These are phyloP conservation scores for Ceratobasidium sp. DNA, from an alignment of 1,284 basidiomycete species.

Conservation along the genomic window DNA sequence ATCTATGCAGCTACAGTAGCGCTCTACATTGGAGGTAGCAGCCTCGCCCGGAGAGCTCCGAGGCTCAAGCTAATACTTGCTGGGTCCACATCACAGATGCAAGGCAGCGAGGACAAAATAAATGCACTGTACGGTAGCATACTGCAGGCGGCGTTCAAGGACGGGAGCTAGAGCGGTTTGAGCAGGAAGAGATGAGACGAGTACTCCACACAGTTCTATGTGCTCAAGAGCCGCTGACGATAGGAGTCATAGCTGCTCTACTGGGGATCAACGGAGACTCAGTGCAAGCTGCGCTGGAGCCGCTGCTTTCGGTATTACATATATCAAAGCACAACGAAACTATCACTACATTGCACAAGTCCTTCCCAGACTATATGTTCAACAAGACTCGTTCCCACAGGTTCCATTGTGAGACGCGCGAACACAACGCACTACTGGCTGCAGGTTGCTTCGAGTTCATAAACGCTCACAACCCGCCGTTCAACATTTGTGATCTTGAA, in stretches of 20 bases:
- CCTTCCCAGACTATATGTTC: conserved; percentile 9
- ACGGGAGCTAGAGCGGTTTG: too few species aligned
- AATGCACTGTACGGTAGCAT: background rate
- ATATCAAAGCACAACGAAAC: background rate
- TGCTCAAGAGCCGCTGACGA: background rate
- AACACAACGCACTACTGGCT: background rate
- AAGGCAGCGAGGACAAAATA: background rate
- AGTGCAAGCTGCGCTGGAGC: background rate
- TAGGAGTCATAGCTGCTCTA: background rate
- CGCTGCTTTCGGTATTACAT: conserved; percentile 1
- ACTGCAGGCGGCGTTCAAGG: background rate
- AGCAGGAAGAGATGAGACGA: background rate
- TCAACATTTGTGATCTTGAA: conserved; percentile 6
- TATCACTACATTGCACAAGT: background rate
- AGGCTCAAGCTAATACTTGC: background rate
- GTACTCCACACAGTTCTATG: background rate
- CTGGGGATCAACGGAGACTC: background rate
- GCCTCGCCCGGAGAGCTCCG: background rate
- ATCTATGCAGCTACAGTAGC: conserved; percentile 18
- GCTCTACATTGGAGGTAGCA: background rate
- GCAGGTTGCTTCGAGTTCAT: background rate
- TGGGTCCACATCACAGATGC: background rate
- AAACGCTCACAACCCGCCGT: background rate
- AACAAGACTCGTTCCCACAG: background rate
- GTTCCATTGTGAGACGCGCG: background rate